Percentiles rank a stretch among this genome's conserved stretches.
These are phyloP conservation scores for Colletotrichum viniferum DNA, from an alignment of 2,329 filamentous ascomycete genomes.

Conservation along the genomic window DNA sequence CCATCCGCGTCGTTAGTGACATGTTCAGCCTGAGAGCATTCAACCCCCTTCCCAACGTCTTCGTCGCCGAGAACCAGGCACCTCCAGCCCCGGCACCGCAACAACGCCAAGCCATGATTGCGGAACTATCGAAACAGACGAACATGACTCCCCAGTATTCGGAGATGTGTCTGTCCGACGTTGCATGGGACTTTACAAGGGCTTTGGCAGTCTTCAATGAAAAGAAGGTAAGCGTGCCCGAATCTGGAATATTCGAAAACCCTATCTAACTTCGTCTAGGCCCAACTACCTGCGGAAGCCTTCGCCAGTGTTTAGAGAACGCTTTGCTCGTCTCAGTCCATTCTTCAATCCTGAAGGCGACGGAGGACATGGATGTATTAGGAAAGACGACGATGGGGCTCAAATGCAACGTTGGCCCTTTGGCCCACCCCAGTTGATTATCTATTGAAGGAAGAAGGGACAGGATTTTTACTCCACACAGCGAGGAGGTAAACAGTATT, in stretches of 20 bases:
- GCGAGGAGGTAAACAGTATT: background rate
- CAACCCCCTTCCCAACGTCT: constrained; percentile 51
- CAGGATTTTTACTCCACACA: background rate
- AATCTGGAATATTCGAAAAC: background rate
- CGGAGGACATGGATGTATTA: constrained; percentile 9
- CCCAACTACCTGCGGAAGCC: constrained; percentile 53
- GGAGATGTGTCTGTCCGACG: constrained; percentile 79
- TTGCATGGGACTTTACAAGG: constrained; percentile 78
- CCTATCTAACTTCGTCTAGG: constrained; percentile 30
- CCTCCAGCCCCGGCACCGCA: constrained; percentile 49
- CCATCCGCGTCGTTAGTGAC: constrained; percentile 79
- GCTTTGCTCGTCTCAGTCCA: constrained; percentile 17
- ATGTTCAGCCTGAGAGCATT: constrained; percentile 76
- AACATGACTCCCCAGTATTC: constrained; percentile 82
- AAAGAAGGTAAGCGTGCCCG: constrained; percentile 65
- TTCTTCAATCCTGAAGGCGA: background rate
- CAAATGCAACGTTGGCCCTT: constrained; percentile 1
- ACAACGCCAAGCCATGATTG: constrained; percentile 65
- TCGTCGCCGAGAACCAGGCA: constrained; percentile 29
- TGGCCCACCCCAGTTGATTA: constrained; percentile 6
- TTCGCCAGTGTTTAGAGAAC: constrained; percentile 34
- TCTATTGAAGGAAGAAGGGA: background rate
- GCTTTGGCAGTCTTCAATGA: constrained; percentile 78
- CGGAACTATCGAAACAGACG: constrained; percentile 77
- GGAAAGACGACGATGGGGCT: constrained; percentile 1